These are phyloP conservation scores for Canavalia gladiata DNA, from an alignment of 306 rosid genomes.

Conservation along the genomic window DNA sequence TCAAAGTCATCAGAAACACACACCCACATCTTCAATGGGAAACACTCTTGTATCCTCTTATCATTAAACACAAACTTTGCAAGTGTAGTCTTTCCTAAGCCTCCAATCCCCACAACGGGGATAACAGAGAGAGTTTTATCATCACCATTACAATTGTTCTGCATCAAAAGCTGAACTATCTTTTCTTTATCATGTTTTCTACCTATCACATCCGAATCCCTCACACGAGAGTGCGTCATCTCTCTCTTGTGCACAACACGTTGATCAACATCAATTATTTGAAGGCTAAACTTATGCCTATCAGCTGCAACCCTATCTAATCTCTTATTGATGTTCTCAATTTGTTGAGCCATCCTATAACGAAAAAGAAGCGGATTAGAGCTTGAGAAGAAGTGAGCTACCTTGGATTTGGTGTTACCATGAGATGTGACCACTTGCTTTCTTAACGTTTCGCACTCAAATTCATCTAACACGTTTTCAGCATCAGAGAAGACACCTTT, in stretches of 20 bases:
- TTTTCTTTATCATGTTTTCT: conserved; percentile 24
- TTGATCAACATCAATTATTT: neutral
- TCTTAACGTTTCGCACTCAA: conserved; percentile 37
- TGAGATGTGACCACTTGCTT: conserved; percentile 2
- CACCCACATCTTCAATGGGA: conserved; percentile 40
- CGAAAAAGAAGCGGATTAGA: conserved; percentile 17
- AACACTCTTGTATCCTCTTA: neutral
- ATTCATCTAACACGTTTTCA: conserved; percentile 43
- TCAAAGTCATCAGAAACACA: conserved; percentile 40
- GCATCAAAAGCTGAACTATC: conserved; percentile 22
- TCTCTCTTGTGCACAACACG: neutral
- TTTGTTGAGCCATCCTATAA: neutral
- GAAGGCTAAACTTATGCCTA: conserved; percentile 5
- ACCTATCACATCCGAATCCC: conserved; percentile 45
- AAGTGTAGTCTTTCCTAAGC: conserved; percentile 47
- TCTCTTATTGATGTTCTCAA: neutral
- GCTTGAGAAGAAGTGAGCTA: conserved; percentile 6
- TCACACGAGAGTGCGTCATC: conserved; percentile 28
- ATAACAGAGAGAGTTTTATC: neutral
- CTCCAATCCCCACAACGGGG: conserved; percentile 45
- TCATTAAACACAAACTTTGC: conserved; percentile 40
- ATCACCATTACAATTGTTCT: neutral
- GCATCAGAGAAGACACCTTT: conserved; percentile 31
- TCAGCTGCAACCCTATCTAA: conserved; percentile 27
- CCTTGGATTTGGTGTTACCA: conserved; percentile 17